Evolutionary conservation across 1,284 basidiomycete species (phyloP).

Genomic region (Irpex sp.): DNA sequence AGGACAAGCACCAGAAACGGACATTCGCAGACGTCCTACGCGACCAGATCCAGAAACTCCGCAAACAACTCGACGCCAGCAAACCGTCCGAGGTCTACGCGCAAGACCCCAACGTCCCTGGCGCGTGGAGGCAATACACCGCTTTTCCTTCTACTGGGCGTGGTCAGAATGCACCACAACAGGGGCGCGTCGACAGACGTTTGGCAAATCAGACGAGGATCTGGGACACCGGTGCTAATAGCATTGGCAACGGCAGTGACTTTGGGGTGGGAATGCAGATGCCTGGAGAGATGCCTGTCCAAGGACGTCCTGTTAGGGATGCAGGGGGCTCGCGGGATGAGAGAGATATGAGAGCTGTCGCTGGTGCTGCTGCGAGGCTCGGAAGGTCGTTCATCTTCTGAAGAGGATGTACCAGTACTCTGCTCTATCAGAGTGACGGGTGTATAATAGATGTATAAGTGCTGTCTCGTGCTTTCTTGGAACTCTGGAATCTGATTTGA

Average conservation of each 20-base stretch:
- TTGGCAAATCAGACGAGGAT: slow-evolving; percentile 18
- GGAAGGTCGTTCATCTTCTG: slow-evolving; percentile 23
- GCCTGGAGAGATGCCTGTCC: slow-evolving; percentile 21
- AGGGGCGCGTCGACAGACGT: slow-evolving; percentile 9
- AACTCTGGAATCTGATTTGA: background rate
- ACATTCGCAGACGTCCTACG: slow-evolving; percentile 47
- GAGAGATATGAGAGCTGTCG: slow-evolving; percentile 19
- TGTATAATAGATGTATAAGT: background rate
- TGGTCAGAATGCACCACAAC: background rate
- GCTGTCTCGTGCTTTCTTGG: background rate
- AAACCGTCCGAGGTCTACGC: background rate
- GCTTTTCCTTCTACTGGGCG: background rate
- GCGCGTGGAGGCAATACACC: slow-evolving; percentile 5
- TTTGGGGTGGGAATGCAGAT: slow-evolving; percentile 7
- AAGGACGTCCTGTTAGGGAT: background rate
- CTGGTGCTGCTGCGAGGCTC: slow-evolving; percentile 17
- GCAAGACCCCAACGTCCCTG: background rate
- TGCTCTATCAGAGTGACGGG: too few species aligned
- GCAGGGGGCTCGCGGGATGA: slow-evolving; percentile 7
- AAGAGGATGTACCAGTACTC: background rate
- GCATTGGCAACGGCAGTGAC: background rate
- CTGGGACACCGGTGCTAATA: slow-evolving; percentile 15
- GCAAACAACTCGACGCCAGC: slow-evolving; percentile 49
- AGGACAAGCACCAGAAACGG: slow-evolving; percentile 38
- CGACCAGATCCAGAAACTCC: slow-evolving; percentile 52